These are phyloP conservation scores for Globisporangium nodosum DNA, from an alignment of 352 stramenopile genomes.

Conservation along the genomic window DNA sequence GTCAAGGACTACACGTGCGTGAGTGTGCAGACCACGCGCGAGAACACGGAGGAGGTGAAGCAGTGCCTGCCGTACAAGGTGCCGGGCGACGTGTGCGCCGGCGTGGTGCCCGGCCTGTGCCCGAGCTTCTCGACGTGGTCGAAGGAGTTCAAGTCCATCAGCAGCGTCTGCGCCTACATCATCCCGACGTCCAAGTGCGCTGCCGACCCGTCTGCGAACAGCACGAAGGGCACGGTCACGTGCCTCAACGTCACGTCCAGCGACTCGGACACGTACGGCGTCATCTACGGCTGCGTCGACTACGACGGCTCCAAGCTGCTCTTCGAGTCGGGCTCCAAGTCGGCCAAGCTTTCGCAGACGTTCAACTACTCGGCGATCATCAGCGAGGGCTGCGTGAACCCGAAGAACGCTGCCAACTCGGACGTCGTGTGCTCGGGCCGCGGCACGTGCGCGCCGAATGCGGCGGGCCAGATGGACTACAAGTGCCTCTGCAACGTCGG, in stretches of 20 bases:
- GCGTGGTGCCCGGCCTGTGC: conserved; percentile 47
- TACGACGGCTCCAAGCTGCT: conserved; percentile 58
- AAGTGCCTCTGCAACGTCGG: conserved; percentile 65
- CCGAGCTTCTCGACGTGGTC: conserved; percentile 74
- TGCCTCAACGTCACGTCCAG: conserved; percentile 22
- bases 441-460: conserved; percentile 52
- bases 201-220: conserved; percentile 24
- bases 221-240: conserved; percentile 30
- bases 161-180: conserved; percentile 64
- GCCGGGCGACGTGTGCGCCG: conserved; percentile 53
- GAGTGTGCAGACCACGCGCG: conserved; percentile 72
- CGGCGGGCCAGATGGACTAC: conserved; percentile 44
- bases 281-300: conserved; percentile 81
- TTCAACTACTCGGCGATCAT: conserved; percentile 65
- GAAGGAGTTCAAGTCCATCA: conserved; percentile 55
- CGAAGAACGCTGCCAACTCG: conserved; percentile 34
- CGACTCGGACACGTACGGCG: conserved; percentile 23
- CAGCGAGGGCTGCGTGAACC: conserved; percentile 54
- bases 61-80: conserved; percentile 56
- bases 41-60: conserved; percentile 61
- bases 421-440: conserved; percentile 73
- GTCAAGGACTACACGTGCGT: conserved; percentile 54
- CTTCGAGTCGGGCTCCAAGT: conserved; percentile 43
- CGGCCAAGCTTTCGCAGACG: conserved; percentile 36
- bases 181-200: conserved; percentile 50